Evolutionary conservation across 2,329 filamentous ascomycete species (phyloP).

Genomic region (Fusarium sp.): DNA sequence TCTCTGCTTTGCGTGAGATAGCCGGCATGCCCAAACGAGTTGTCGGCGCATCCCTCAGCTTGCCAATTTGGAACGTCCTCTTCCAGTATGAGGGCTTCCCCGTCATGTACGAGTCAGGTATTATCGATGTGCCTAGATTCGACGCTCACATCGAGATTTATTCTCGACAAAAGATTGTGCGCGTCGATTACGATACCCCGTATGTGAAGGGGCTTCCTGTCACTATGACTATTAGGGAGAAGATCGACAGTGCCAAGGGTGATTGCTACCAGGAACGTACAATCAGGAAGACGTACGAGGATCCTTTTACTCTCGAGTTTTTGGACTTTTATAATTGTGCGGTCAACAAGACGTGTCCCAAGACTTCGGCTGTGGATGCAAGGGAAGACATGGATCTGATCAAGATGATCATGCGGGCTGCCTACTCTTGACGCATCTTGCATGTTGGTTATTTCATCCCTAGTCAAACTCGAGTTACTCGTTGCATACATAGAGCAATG

Average conservation of each 20-base stretch:
- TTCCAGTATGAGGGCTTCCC: constrained; percentile 54
- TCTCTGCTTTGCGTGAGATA: constrained; percentile 20
- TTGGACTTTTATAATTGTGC: constrained; percentile 41
- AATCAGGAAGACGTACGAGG: constrained; percentile 57
- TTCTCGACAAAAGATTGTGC: constrained; percentile 62
- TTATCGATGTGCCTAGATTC: constrained; percentile 63
- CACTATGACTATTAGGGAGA: constrained; percentile 58
- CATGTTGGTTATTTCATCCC: no score
- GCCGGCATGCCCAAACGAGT: constrained; percentile 26
- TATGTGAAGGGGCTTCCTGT: constrained; percentile 64
- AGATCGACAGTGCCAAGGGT: constrained; percentile 33
- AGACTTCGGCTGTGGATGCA: constrained; percentile 49
- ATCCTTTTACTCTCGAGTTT: constrained; percentile 51
- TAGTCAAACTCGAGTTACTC: no score
- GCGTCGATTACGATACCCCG: constrained; percentile 65
- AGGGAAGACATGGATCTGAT: constrained; percentile 24
- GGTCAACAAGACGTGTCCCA: constrained; percentile 42
- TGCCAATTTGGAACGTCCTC: constrained; percentile 39
- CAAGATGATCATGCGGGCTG: constrained; percentile 27
- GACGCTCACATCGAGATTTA: constrained; percentile 64
- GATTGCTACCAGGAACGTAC: constrained; percentile 45
- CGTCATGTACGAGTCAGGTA: constrained; percentile 66
- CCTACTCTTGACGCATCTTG: neutral
- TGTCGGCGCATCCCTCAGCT: constrained; percentile 6
- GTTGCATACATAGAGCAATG: no score